Conservation (phyloP, 2,329 filamentous ascomycete genomes). For the Dactylellina leptospora region DNA sequence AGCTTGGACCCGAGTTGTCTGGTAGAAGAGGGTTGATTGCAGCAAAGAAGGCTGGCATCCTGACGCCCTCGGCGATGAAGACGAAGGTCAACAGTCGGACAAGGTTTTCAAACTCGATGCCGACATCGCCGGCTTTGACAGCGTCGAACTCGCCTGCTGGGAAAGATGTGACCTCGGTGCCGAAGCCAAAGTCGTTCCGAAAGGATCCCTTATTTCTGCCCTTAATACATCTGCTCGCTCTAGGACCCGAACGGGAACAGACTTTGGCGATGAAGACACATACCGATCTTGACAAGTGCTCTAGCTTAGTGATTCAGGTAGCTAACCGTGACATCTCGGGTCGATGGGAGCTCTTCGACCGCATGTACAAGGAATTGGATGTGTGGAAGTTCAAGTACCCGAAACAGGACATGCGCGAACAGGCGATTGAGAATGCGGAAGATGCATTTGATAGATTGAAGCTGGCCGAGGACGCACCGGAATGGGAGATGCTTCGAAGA, state of each 20-base stretch:
- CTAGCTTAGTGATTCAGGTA: slow-evolving; percentile 55
- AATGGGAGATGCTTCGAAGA: slow-evolving; percentile 56
- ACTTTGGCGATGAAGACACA: slow-evolving; percentile 57
- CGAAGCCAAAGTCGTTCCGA: slow-evolving; percentile 46
- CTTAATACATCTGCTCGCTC: slow-evolving; percentile 57
- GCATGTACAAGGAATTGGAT: slow-evolving; percentile 57
- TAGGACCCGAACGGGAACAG: slow-evolving; percentile 56
- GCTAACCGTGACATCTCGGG: slow-evolving; percentile 53
- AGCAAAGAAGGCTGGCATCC: slow-evolving; percentile 50
- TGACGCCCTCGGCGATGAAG: slow-evolving; percentile 43
- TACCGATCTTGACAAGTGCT: slow-evolving; percentile 56
- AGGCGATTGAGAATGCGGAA: slow-evolving; percentile 56
- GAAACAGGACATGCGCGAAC: slow-evolving; percentile 54
- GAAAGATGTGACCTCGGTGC: slow-evolving; percentile 44
- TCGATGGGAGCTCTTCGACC: slow-evolving; percentile 56
- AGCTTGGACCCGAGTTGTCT: slow-evolving; percentile 47
- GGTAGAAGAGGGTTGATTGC: slow-evolving; percentile 50
- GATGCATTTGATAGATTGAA: slow-evolving; percentile 56
- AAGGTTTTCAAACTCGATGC: slow-evolving; percentile 47
- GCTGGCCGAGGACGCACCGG: slow-evolving; percentile 54
- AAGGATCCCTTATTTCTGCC: slow-evolving; percentile 56
- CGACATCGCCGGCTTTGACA: slow-evolving; percentile 45
- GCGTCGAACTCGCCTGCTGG: slow-evolving; percentile 42
- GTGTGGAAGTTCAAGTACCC: slow-evolving; percentile 57
- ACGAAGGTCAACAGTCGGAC: slow-evolving; percentile 51